These are phyloP conservation scores for Penicillium corylophilum DNA, from an alignment of 2,329 filamentous ascomycete genomes.

Conservation along the genomic window DNA sequence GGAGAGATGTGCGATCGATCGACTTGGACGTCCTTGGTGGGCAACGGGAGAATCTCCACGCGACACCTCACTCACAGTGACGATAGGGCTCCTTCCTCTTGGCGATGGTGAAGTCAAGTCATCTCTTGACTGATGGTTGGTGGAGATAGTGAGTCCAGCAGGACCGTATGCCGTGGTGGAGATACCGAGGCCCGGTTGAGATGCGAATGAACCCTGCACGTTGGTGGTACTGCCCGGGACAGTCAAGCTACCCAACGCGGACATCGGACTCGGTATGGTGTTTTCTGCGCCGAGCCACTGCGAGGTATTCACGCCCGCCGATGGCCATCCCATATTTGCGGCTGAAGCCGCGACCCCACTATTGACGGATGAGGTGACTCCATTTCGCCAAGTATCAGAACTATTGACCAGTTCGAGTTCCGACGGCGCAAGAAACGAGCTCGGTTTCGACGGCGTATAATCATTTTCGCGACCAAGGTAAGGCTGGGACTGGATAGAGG, in stretches of 20 bases:
- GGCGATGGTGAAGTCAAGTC: constrained; percentile 21
- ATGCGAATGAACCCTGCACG: constrained; percentile 21
- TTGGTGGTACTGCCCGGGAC: constrained; percentile 14
- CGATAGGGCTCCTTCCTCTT: constrained; percentile 43
- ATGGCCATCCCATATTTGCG: constrained; percentile 13
- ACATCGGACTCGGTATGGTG: constrained; percentile 31
- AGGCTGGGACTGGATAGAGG: constrained; percentile 13
- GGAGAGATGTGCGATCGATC: constrained; percentile 38
- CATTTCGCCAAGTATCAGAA: constrained; percentile 9
- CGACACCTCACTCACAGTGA: constrained; percentile 45
- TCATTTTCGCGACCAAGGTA: constrained; percentile 10
- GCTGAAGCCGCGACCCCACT: constrained; percentile 7
- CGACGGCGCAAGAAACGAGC: constrained; percentile 15
- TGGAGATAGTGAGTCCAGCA: constrained; percentile 9
- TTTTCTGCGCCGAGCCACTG: constrained; percentile 36
- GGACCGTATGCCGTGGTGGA: constrained; percentile 1
- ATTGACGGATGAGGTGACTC: constrained; percentile 11
- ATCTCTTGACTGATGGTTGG: constrained; percentile 1
- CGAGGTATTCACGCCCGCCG: constrained; percentile 20
- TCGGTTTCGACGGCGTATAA: constrained; percentile 9
- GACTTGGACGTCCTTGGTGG: constrained; percentile 28
- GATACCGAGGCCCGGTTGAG: constrained; percentile 6
- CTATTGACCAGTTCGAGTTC: constrained; percentile 17
- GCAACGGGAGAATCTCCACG: constrained; percentile 44
- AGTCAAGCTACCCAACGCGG: constrained; percentile 17